These are phyloP conservation scores for Lasiodiplodia sp. DNA, from an alignment of 2,329 filamentous ascomycete genomes.

Conservation along the genomic window DNA sequence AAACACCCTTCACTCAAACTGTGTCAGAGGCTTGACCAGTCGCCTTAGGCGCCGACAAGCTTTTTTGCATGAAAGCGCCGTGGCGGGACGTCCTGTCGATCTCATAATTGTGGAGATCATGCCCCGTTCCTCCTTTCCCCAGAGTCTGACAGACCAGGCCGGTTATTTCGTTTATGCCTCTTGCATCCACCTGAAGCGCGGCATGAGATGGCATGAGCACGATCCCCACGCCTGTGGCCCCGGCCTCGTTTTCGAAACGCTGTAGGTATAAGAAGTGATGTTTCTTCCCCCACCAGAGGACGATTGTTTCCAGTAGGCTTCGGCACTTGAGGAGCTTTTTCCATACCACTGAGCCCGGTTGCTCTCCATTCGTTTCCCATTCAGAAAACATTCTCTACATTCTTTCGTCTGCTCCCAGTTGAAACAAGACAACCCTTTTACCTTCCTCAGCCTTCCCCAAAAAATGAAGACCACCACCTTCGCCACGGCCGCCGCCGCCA, in stretches of 20 bases:
- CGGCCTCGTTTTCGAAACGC: background rate
- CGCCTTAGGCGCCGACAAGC: slow-evolving; percentile 12
- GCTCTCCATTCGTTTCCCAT: slow-evolving; percentile 10
- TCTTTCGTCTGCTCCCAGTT: background rate
- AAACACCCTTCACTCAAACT: slow-evolving; percentile 9
- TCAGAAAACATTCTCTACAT: background rate
- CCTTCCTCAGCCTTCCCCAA: background rate
- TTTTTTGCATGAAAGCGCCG: slow-evolving; percentile 13
- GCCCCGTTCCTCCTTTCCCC: background rate
- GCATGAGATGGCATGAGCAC: slow-evolving; percentile 5
- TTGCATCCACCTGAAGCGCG: background rate
- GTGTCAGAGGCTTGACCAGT: slow-evolving; percentile 14
- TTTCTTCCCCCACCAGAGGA: background rate
- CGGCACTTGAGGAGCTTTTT: background rate
- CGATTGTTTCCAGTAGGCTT: background rate
- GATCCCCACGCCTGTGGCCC: background rate
- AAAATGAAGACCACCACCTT: background rate
- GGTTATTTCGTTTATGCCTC: slow-evolving; percentile 23
- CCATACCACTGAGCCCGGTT: slow-evolving; percentile 1
- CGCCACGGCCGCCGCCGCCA: background rate
- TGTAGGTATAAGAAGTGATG: background rate
- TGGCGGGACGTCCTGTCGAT: slow-evolving; percentile 13
- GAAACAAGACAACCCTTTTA: background rate
- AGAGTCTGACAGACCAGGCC: slow-evolving; percentile 4
- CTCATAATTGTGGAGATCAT: slow-evolving; percentile 2